Base-by-base conservation (phyloP, 1,284 basidiomycete species). In the Fomitopsis betulina region DNA sequence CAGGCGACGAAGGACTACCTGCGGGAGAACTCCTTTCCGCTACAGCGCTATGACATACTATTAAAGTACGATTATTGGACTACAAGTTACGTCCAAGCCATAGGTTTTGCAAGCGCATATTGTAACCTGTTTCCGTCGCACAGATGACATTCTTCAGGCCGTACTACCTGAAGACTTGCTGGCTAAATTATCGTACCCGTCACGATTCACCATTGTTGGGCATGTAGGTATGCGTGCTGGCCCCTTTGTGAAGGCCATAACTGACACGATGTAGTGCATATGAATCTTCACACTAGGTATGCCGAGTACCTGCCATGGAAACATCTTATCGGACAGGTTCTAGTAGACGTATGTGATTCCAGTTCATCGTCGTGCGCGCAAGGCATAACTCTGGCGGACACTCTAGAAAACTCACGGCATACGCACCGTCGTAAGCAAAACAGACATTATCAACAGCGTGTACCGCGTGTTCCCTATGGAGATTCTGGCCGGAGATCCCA, bases 401-500 rank as follows among this genome's bases (percentile, higher is more conserved):
- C 23, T 21, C 27, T 65, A 96, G 94, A 97, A 97, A 89, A 92
- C 92, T 65, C 79, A 80, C 17, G 23, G 75, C 8, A 80, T 97
- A 47, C 82, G 82, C 62, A 99, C 96, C 0, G 94, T 99, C 1
- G 95, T 99, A 47, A 98, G 99, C 79, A 99, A 99, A 72, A 76
- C 98, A 21, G 86, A 97, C 67, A 84, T 75, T 21, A 98, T 98
- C 62, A 87, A 95, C 23, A 80, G 91, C 69, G 99, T 95, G 73
- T 51, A 35, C 32, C 87, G 97, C 21, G 91, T 95, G 63, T 99
- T 99, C 73, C 83, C 92, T 65, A 99, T 99, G 97, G 97, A 99
- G 69, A 80, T 98, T 2, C 79, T 99, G 21, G 96, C 96, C 0
- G 97, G 97, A 12, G 88, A 93, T 59, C 82, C 87, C 0, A 82